Conservation (phyloP, 2,329 filamentous ascomycete species). For the Diaporthe citrichinensis region DNA sequence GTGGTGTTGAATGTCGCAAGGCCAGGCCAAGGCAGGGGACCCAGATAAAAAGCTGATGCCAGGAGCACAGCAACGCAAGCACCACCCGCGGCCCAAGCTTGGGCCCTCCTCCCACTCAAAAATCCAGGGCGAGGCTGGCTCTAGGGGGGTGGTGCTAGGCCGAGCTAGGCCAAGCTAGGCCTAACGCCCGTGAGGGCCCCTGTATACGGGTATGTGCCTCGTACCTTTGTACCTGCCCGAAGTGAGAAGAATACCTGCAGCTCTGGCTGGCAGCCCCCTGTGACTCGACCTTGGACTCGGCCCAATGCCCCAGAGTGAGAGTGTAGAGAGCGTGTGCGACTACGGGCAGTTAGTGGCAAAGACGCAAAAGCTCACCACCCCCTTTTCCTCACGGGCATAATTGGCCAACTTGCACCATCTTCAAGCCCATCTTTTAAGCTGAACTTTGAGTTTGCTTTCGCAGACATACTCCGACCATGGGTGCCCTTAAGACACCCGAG, state of each 20-base stretch:
- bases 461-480: slow-evolving; percentile 12
- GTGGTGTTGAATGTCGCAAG: slow-evolving; percentile 26
- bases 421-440: background rate
- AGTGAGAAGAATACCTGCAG: background rate
- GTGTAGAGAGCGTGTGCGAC: background rate
- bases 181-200: background rate
- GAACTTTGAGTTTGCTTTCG: background rate
- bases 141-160: slow-evolving; percentile 49
- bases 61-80: slow-evolving; percentile 20
- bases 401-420: background rate
- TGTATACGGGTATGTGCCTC: background rate
- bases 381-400: background rate
- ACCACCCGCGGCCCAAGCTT: background rate
- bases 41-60: slow-evolving; percentile 32
- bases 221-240: background rate
- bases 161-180: slow-evolving; percentile 45
- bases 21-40: background rate
- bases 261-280: background rate
- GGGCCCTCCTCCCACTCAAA: slow-evolving; percentile 17
- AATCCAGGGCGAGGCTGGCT: slow-evolving; percentile 57
- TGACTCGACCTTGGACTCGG: slow-evolving; percentile 16
- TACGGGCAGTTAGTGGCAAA: slow-evolving; percentile 10
- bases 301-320: background rate
- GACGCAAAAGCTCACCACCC: background rate
- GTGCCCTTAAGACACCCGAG: slow-evolving; percentile 68